These are phyloP conservation scores for Fusarium xylarioides DNA, from an alignment of 2,329 filamentous ascomycete genomes.

Conservation along the genomic window DNA sequence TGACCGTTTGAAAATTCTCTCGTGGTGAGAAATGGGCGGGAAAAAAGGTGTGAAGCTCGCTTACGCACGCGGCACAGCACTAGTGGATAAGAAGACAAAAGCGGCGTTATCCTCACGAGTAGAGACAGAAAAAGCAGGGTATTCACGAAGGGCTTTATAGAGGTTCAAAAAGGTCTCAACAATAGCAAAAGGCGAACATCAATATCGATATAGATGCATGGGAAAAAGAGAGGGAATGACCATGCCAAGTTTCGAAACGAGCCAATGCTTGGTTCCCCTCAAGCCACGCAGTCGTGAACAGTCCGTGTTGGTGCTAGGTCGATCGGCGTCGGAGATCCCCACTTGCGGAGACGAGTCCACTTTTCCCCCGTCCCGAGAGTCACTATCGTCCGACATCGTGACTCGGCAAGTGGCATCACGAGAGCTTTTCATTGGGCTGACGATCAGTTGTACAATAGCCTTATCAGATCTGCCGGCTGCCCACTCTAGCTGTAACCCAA, in stretches of 20 bases:
- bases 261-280: slow-evolving; percentile 24
- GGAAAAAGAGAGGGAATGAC: not conserved
- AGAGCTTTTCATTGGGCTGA: not conserved
- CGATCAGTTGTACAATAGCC: slow-evolving; percentile 7
- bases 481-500: slow-evolving; percentile 13
- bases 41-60: not conserved
- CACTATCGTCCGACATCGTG: slow-evolving; percentile 23
- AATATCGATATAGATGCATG: not conserved
- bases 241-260: slow-evolving; percentile 16
- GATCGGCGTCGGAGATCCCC: slow-evolving; percentile 5
- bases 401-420: not conserved
- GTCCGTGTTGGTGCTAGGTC: not conserved
- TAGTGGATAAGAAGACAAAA: not conserved
- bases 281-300: slow-evolving; percentile 27
- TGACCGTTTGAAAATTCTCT: not conserved
- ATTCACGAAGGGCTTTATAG: slow-evolving; percentile 6
- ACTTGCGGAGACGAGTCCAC: not conserved
- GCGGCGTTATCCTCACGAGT: not conserved
- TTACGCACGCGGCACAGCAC: slow-evolving; percentile 6
- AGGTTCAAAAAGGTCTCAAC: not conserved
- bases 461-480: slow-evolving; percentile 27
- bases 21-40: not conserved
- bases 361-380: slow-evolving; percentile 1
- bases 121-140: not conserved
- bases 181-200: slow-evolving; percentile 5